Evolutionary conservation across 2,329 filamentous ascomycete genomes (phyloP), one percentile per base, ranked within the genome.

Genomic region (Rugonectria rugulosa): DNA sequence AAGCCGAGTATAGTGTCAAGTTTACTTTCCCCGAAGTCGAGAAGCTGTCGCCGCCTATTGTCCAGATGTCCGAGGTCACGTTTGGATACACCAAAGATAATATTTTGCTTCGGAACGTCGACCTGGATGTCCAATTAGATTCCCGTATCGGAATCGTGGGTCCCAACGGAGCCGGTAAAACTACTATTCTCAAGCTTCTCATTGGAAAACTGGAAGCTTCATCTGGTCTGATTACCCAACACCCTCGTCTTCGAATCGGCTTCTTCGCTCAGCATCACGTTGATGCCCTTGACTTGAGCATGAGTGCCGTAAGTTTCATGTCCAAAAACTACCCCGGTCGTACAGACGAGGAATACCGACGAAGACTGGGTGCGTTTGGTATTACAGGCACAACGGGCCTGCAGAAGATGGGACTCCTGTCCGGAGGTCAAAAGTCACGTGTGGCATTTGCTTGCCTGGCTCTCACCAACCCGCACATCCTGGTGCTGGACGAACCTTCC

Each of bases 221-320:
- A 0, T 82, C 85, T 48, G 95, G 95, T 64, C 71, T 96, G 53
- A 96, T 99, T 62, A 92, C 91, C 6, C 88, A 92, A 68, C 88
- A 99, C 73, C 88, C 95, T 27, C 88, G 95, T 52, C 83, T 99
- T 43, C 88, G 95, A 42, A 84, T 99, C 60, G 95, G 95, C 38
- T 99, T 96, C 85, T 99, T 99, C 71, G 95, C 95, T 4, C 95
- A 99, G 77, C 95, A 99, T 74, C 95, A 99, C 80, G 92, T 99
- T 63, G 95, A 99, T 73, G 94, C 93, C 11, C 82, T 99, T 41
- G 95, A 99, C 73, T 81, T 99, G 63, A 95, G 86, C 60, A 87
- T 86, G 63, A 95, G 90, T 66, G 92, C 95, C 21, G 95, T 99
- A 51, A 90, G 89, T 58, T 99, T 98, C 82, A 98, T 99, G 93